Evolutionary conservation across 2,329 filamentous ascomycete species (phyloP), one percentile per base, ranked within the genome.

Genomic region (Ceratocystis eucalypticola): DNA sequence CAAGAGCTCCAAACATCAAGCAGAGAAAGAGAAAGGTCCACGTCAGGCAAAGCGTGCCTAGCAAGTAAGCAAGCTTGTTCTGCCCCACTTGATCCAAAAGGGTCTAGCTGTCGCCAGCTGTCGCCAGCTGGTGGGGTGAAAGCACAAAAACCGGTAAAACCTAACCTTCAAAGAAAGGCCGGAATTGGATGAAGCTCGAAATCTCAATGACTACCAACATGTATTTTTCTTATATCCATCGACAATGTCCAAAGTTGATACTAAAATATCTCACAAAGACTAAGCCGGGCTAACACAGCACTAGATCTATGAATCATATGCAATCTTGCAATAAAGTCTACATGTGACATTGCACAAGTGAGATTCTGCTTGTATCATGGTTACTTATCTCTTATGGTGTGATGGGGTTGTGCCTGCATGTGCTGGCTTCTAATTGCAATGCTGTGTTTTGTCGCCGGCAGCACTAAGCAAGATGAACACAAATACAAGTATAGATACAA

Each of bases 31-130:
- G 17, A 28, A 63, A 61, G 67, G 66, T 78, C 76, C 77, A 80
- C 75, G 75, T 77, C 74, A 77, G 75, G 75, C 72, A 73, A 72
- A 74, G 75, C 75, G 76, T 75, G 74, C 74, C 75, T 76, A 69
- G 71, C 55, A 61, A 15, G 28, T 15, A 15, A 33, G 53, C 53
- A 30, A 59, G 55, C 55, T 59, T 53, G 48, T 33, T 25, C 30
- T 59, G 64, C 64, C 64, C 57, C 66, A 66, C 61, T 62, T 59
- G 17, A 30, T n/a, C 17, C 8, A n/a, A 30, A 17, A 37, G 53
- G 55, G 12, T 17, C 5, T n/a, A 57, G 8, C 2, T 12, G 15
- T 2, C 10, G 12, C 1, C 28, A 30, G 55, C 55, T 59, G 55
- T 0, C 17, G 33, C 1, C 28, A 33, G 12, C 15, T 59, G 25